Evolutionary conservation across 768 basidiomycete genomes (phyloP).

Genomic region (Rhodosporidiobolus odoratus): DNA sequence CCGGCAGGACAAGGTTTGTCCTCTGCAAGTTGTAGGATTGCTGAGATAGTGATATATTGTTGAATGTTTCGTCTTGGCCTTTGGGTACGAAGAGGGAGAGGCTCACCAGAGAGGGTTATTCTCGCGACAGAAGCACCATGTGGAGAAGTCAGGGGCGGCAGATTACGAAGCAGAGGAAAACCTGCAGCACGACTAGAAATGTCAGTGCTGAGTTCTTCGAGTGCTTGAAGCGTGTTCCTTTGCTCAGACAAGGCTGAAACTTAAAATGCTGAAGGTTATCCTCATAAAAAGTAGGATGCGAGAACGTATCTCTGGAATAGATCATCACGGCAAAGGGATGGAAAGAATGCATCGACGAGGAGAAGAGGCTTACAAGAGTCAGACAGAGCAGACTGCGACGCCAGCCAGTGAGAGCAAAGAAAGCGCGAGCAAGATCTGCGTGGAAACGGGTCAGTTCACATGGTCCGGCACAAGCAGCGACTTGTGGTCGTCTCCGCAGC

Average conservation of each 20-base stretch:
- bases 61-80: constrained; percentile 20
- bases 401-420: no score
- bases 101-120: not conserved
- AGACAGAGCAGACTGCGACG: not conserved
- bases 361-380: no score
- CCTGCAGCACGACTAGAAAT: no score
- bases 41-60: constrained; percentile 33
- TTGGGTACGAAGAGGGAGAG: not conserved
- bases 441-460: not conserved
- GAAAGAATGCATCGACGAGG: no score
- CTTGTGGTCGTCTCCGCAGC: not conserved
- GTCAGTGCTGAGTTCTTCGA: not conserved
- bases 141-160: not conserved
- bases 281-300: constrained; percentile 11
- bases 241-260: constrained; percentile 33
- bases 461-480: not conserved
- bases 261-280: constrained; percentile 1
- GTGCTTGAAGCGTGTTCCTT: not conserved
- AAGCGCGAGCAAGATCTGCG: no score
- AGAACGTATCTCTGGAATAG: not conserved
- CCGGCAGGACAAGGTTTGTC: constrained; percentile 24
- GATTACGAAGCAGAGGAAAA: not conserved
- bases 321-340: constrained; percentile 1
- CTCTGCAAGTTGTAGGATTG: constrained; percentile 26
- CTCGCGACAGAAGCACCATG: not conserved